These are phyloP conservation scores for Psophocarpus tetragonolobus DNA, from an alignment of 306 rosid genomes.

Conservation along the genomic window DNA sequence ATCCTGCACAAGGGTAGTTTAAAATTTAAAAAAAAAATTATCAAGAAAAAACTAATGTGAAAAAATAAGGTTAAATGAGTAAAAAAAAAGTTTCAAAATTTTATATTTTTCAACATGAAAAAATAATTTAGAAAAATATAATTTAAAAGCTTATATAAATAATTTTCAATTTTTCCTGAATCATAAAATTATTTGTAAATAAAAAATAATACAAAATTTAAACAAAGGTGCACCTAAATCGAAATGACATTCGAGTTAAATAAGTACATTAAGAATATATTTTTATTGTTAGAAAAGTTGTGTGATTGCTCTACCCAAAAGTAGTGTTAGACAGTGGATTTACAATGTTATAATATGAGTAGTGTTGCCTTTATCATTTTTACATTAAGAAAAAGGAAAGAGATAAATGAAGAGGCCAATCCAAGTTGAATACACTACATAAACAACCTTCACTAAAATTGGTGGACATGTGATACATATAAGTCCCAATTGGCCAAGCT, in stretches of 20 bases:
- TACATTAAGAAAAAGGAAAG: conserved; percentile 32
- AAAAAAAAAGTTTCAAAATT: too few relatives aligned
- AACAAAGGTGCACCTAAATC: conserved; percentile 34
- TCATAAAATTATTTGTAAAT: too few relatives aligned
- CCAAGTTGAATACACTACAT: neutral
- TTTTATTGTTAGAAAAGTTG: conserved; percentile 73
- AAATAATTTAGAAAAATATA: too few relatives aligned
- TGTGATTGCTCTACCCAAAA: conserved; percentile 86
- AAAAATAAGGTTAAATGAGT: too few relatives aligned
- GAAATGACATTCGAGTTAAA: conserved; percentile 7
- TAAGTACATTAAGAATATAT: conserved; percentile 42
- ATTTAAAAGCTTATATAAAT: too few relatives aligned
- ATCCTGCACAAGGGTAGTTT: too few relatives aligned
- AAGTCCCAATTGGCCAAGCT: too few relatives aligned
- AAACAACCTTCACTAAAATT: neutral
- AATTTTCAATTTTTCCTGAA: too few relatives aligned
- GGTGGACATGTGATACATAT: neutral
- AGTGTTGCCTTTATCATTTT: conserved; percentile 78
- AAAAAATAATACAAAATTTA: too few relatives aligned
- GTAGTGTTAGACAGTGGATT: conserved; percentile 85
- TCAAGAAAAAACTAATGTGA: too few relatives aligned
- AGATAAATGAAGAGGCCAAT: neutral
- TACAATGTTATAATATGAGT: conserved; percentile 73
- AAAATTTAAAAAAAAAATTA: too few relatives aligned
- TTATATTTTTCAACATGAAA: too few relatives aligned